These are phyloP conservation scores for Boletus reticulatus DNA, from an alignment of 768 basidiomycete species.

Conservation along the genomic window DNA sequence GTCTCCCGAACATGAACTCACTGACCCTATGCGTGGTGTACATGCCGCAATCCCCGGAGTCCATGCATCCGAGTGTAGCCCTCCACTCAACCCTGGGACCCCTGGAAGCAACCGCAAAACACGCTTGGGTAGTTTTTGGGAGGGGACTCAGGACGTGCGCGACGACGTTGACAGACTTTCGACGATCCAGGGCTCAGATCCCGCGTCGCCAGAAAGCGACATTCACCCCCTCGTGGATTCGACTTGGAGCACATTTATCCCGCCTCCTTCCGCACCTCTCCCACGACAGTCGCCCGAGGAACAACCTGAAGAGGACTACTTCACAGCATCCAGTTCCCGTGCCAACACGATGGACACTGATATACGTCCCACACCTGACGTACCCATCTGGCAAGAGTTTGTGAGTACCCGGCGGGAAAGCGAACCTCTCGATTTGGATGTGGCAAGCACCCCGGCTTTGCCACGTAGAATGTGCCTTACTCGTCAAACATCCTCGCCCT, in stretches of 20 bases:
- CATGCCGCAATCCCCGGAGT: constrained; percentile 65
- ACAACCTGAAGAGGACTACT: constrained; percentile 30
- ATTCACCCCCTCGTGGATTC: constrained; percentile 3
- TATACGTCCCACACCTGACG: constrained; percentile 9
- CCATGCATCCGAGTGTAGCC: constrained; percentile 39
- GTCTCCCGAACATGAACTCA: constrained; percentile 87
- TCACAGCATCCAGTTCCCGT: constrained; percentile 27
- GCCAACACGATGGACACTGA: constrained; percentile 20
- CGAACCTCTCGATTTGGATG: constrained; percentile 29
- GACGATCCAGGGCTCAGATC: constrained; percentile 23
- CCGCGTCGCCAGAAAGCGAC: constrained; percentile 23
- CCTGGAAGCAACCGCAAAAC: constrained; percentile 53
- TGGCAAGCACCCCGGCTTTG: constrained; percentile 44
- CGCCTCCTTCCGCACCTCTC: constrained; percentile 17
- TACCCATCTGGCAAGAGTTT: constrained; percentile 30
- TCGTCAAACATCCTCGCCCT: constrained; percentile 63
- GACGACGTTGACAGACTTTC: constrained; percentile 26
- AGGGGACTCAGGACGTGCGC: constrained; percentile 70
- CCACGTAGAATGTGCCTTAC: constrained; percentile 54
- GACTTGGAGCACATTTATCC: constrained; percentile 2
- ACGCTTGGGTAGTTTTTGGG: constrained; percentile 71
- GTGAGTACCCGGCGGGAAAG: constrained; percentile 24
- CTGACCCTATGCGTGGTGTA: constrained; percentile 83
- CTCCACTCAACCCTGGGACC: constrained; percentile 37
- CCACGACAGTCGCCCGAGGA: constrained; percentile 25